phyloP scores from a whole-genome alignment of 331 rosid genomes.

The Arachis monticola region DNA sequence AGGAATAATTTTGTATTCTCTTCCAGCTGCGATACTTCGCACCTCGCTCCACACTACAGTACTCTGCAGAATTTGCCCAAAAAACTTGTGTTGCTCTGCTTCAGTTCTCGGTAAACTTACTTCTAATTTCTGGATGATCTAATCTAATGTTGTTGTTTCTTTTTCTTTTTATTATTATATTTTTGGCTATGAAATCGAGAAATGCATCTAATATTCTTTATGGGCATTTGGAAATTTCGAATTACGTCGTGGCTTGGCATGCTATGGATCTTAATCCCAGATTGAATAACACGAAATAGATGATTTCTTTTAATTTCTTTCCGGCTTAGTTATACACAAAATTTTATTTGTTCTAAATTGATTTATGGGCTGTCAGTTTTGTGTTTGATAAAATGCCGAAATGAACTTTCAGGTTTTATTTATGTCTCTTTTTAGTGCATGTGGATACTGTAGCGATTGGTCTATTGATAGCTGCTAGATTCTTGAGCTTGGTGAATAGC shows the following conservation, averaged over 20 bases:
- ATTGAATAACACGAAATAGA: background rate
- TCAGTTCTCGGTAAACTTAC: background rate
- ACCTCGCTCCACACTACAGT: too few relatives aligned
- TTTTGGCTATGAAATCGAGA: background rate
- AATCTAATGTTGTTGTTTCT: background rate
- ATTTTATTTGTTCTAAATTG: background rate
- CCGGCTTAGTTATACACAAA: background rate
- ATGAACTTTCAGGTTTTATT: background rate
- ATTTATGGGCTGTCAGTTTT: background rate
- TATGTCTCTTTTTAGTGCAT: background rate
- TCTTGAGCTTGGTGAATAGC: slow-evolving; percentile 8
- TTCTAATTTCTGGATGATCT: background rate
- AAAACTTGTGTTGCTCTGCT: background rate
- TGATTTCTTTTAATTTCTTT: background rate
- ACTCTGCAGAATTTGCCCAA: too few relatives aligned
- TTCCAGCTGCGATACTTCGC: too few relatives aligned
- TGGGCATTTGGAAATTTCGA: background rate
- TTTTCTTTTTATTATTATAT: background rate
- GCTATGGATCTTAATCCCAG: background rate
- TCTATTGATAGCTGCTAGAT: slow-evolving; percentile 7
- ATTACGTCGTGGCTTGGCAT: background rate
- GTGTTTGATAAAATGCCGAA: slow-evolving; percentile 19
- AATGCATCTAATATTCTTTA: background rate
- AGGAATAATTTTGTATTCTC: too few relatives aligned
- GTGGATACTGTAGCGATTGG: background rate